A percentile compares a stretch with the other conserved stretches of the same genome.
phyloP scores from a whole-genome alignment of 306 rosid species.

The Lithocarpus polystachyus region DNA sequence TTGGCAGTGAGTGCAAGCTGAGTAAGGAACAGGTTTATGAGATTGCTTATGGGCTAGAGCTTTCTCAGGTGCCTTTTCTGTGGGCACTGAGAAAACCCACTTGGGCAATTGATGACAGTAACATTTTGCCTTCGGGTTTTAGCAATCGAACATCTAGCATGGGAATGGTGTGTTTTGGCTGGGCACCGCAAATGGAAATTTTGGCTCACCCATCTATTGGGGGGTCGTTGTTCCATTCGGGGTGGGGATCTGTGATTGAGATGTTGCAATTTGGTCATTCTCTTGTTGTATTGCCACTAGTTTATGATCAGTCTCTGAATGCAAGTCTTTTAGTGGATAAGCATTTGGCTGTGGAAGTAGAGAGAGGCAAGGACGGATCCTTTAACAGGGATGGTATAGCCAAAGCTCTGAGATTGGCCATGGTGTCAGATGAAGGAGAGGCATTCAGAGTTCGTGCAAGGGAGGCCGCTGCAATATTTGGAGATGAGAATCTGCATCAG shows the following conservation, averaged over 20 bases:
- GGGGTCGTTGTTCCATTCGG: conserved; percentile 42
- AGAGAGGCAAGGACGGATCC: conserved; percentile 37
- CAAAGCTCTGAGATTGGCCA: conserved; percentile 23
- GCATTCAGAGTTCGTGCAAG: conserved; percentile 20
- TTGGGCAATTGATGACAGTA: conserved; percentile 24
- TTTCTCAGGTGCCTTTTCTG: conserved; percentile 35
- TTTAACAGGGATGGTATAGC: conserved; percentile 33
- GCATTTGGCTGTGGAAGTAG: conserved; percentile 35
- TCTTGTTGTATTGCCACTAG: conserved; percentile 39
- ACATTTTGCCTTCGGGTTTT: conserved; percentile 29
- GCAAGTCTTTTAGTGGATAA: conserved; percentile 39
- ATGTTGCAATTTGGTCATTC: conserved; percentile 34
- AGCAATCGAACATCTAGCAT: conserved; percentile 17
- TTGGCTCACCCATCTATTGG: conserved; percentile 40
- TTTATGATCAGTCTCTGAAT: conserved; percentile 38
- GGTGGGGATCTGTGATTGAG: conserved; percentile 48
- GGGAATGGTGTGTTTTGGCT: conserved; percentile 29
- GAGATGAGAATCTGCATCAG: conserved; percentile 22
- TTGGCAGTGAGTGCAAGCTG: conserved; percentile 44
- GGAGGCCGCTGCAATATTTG: conserved; percentile 24
- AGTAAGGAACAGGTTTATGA: conserved; percentile 33
- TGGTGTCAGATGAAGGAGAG: conserved; percentile 41
- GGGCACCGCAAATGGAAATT: conserved; percentile 44
- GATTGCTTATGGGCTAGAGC: conserved; percentile 47
- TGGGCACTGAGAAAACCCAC: conserved; percentile 39